Percentiles rank a stretch among this genome's conserved stretches.
Conservation (phyloP, 163 green algal species). For the Chloroidium sp. region DNA sequence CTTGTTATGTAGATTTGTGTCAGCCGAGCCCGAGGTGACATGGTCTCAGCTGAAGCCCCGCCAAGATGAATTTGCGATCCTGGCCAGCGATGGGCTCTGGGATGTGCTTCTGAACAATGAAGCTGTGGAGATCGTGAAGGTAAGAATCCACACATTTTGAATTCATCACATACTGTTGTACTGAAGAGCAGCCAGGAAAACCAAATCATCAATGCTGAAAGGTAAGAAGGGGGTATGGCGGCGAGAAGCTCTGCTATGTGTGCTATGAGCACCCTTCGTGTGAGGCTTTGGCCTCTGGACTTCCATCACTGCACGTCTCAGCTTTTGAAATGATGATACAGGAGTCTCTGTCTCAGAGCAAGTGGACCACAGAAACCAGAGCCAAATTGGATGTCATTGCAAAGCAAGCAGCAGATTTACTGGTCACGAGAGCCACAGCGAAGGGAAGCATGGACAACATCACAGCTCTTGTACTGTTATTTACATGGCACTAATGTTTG, state of each 20-base stretch:
- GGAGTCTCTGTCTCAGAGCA: no score
- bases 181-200: neutral
- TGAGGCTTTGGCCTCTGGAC: no score
- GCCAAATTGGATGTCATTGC: neutral
- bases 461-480: slow-evolving; percentile 68
- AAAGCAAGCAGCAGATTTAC: slow-evolving; percentile 16
- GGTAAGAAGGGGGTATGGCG: no score
- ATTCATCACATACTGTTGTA: no score
- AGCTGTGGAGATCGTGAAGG: slow-evolving; percentile 54
- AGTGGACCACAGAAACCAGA: neutral
- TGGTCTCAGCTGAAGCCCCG: slow-evolving; percentile 33
- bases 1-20: slow-evolving; percentile 12
- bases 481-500: slow-evolving; percentile 32
- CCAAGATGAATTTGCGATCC: slow-evolving; percentile 67
- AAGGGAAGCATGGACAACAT: slow-evolving; percentile 80
- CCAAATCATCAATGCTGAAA: no score
- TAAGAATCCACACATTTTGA: slow-evolving; percentile 62
- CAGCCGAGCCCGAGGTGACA: slow-evolving; percentile 57
- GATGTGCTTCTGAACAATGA: slow-evolving; percentile 57
- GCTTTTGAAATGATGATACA: no score
- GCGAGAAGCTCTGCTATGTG: no score
- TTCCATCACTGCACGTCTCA: no score
- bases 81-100: slow-evolving; percentile 87
- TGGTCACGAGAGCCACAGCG: slow-evolving; percentile 67
- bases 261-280: no score